Percentiles rank a stretch among this genome's conserved stretches.
Conservation (phyloP, 495 filamentous ascomycete species). For the Rhypophila decipiens region DNA sequence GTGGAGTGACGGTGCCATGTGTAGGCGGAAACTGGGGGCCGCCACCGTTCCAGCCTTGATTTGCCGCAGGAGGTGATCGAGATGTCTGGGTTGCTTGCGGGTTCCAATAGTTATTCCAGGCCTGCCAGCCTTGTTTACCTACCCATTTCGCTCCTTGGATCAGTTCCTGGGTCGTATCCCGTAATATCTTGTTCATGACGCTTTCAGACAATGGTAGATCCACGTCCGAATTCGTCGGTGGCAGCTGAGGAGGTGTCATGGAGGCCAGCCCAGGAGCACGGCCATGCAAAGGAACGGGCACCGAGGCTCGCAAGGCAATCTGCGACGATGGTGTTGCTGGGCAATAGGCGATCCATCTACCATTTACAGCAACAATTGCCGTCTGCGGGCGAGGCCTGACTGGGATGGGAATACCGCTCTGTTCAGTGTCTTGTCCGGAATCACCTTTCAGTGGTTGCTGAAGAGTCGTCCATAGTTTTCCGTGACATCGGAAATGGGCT, state of each 20-base stretch:
- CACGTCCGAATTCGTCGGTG: conserved; percentile 64
- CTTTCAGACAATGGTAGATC: conserved; percentile 76
- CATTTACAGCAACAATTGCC: conserved; percentile 68
- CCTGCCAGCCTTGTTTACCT: conserved; percentile 76
- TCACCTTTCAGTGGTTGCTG: conserved; percentile 48
- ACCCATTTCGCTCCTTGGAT: conserved; percentile 83
- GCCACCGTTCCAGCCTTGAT: conserved; percentile 29
- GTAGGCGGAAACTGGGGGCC: conserved; percentile 65
- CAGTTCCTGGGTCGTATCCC: conserved; percentile 86
- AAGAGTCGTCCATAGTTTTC: conserved; percentile 80
- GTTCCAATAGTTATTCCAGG: conserved; percentile 87
- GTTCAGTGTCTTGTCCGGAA: conserved; percentile 38
- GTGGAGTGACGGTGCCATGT: conserved; percentile 50
- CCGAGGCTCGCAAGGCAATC: conserved; percentile 58
- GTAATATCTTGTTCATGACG: conserved; percentile 74
- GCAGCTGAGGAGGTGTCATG: conserved; percentile 67
- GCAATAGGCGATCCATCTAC: conserved; percentile 79
- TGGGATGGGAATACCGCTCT: conserved; percentile 27
- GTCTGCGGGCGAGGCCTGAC: conserved; percentile 39
- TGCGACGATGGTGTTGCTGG: conserved; percentile 67
- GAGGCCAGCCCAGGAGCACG: conserved; percentile 61
- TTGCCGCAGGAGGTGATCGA: conserved; percentile 25
- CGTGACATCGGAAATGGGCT: conserved; percentile 57
- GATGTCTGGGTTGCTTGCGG: conserved; percentile 33
- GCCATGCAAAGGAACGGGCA: conserved; percentile 39